A percentile compares a stretch with the other conserved stretches of the same genome.
Evolutionary conservation across 176 grass and related monocot genomes (phyloP).

Genomic region (Typha latifolia): DNA sequence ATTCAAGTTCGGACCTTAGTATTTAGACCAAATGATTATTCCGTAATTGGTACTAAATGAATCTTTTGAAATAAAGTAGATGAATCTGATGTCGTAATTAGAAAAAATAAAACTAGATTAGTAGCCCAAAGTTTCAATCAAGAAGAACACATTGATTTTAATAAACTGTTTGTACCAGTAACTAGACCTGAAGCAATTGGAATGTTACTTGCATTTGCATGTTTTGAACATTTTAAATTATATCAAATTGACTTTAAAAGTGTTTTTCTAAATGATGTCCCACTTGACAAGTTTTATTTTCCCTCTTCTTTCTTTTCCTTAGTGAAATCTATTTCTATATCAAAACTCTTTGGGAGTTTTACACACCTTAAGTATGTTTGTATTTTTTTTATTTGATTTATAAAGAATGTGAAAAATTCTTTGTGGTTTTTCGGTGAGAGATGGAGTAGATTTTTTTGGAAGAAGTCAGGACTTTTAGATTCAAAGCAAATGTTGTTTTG

Average conservation of each 20-base stretch:
- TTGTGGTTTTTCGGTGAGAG: too few relatives aligned
- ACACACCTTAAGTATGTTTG: too few relatives aligned
- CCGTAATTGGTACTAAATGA: not conserved
- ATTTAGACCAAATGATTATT: not conserved
- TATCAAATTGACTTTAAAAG: slow-evolving; percentile 7
- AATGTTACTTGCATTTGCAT: not conserved
- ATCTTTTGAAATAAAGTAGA: slow-evolving; percentile 2
- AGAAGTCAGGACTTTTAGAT: too few relatives aligned
- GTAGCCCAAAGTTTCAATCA: slow-evolving; percentile 3
- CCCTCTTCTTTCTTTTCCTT: too few relatives aligned
- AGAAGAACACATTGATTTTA: slow-evolving; percentile 3
- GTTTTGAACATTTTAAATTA: not conserved
- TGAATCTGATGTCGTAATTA: not conserved
- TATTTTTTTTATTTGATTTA: too few relatives aligned
- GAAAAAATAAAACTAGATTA: slow-evolving; percentile 2
- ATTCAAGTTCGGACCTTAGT: too few relatives aligned
- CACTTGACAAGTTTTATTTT: too few relatives aligned
- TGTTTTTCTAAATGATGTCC: not conserved
- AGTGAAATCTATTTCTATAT: too few relatives aligned
- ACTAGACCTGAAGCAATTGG: slow-evolving; percentile 6
- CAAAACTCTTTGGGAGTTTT: too few relatives aligned
- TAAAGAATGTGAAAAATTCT: too few relatives aligned
- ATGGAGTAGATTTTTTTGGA: too few relatives aligned
- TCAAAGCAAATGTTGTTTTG: too few relatives aligned
- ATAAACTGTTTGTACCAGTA: not conserved